Percentiles rank a stretch among this genome's conserved stretches.
Evolutionary conservation across 805 yeast genomes (phyloP).

Genomic region (Candida loeiensis): DNA sequence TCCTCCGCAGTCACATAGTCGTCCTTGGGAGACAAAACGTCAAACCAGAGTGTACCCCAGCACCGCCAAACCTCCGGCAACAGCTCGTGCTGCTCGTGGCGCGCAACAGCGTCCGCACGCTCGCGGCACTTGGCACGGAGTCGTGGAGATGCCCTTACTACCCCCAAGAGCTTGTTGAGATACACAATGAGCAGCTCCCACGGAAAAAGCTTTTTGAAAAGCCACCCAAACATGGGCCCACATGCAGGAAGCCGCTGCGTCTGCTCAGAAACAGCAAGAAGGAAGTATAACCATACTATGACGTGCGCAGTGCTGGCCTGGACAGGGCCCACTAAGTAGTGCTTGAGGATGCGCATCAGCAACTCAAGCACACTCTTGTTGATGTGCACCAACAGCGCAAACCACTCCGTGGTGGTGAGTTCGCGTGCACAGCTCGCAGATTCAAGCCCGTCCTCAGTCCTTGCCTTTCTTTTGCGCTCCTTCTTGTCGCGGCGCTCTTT

Average conservation of each 20-base stretch:
- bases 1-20: conserved; percentile 48
- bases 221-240: conserved; percentile 45
- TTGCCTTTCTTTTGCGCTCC: conserved; percentile 54
- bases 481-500: conserved; percentile 70
- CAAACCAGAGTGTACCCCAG: conserved; percentile 84
- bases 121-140: conserved; percentile 14
- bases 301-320: conserved; percentile 70
- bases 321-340: conserved; percentile 67
- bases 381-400: conserved; percentile 48
- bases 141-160: conserved; percentile 23
- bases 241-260: conserved; percentile 43
- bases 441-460: conserved; percentile 10
- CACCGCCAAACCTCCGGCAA: conserved; percentile 79
- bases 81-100: conserved; percentile 40
- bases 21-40: conserved; percentile 49
- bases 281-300: conserved; percentile 72
- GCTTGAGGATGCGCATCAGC: conserved; percentile 62
- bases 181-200: conserved; percentile 65
- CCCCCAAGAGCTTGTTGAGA: conserved; percentile 52
- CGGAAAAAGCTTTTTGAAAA: conserved; percentile 58
- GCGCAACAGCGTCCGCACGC: conserved; percentile 8
- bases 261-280: conserved; percentile 61
- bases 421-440: conserved; percentile 26
- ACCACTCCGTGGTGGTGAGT: conserved; percentile 48
- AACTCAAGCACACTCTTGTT: conserved; percentile 66